Evolutionary conservation across 148 eudicot species (phyloP).

Genomic region (Gaultheria prostrata): DNA sequence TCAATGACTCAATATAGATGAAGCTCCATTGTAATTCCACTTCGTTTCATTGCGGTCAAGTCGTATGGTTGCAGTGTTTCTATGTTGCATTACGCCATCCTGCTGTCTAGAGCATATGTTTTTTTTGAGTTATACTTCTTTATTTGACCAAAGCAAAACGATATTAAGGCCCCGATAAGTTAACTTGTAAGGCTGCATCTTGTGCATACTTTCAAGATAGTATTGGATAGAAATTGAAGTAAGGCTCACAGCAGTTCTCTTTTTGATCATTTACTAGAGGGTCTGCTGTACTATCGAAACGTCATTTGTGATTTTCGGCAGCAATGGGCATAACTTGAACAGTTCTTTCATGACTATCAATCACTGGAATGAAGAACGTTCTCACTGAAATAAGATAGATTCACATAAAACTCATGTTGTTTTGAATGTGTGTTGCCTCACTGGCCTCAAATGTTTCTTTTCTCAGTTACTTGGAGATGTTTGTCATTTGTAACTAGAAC

Average conservation of each 20-base stretch:
- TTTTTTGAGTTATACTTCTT: no score
- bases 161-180: no score
- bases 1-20: not conserved
- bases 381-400: not conserved
- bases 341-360: not conserved
- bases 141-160: no score
- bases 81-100: not conserved
- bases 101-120: no score
- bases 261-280: not conserved
- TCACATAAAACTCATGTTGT: no score
- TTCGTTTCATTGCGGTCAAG: not conserved
- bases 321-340: no score
- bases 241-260: not conserved
- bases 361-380: not conserved
- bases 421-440: no score
- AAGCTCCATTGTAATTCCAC: not conserved
- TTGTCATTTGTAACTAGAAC: no score
- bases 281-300: not conserved
- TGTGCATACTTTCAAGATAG: not conserved
- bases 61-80: not conserved
- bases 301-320: not conserved
- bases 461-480: no score
- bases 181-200: not conserved
- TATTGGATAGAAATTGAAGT: not conserved
- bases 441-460: no score